Evolutionary conservation across 1,284 basidiomycete species (phyloP), one percentile per base, ranked within the genome.

Genomic region (Ustilago shanxiensis): DNA sequence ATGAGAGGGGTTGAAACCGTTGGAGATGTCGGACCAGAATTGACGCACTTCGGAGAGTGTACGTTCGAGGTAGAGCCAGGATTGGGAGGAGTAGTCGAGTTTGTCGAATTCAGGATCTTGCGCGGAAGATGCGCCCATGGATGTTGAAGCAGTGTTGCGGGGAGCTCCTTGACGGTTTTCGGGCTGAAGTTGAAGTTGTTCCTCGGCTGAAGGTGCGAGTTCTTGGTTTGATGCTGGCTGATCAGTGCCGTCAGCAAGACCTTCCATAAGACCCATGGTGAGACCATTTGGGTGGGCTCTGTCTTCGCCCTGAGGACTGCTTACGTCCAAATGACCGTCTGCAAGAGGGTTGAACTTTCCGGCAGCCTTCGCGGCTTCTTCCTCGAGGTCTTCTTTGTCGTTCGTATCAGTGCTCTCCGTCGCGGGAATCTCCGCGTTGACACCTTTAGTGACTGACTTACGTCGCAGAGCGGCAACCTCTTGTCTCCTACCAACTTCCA

Each of bases 1-100:
- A 26, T 72, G 47, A 20, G 60, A 41, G 0, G 65, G 58, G 50
- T 81, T 73, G 61, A 82, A 86, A 2, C 69, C 66, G 3, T 45
- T 31, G 41, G 69, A 61, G 31, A 87, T 64, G 33, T 84, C 75
- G 0, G 55, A 14, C 65, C 81, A 72, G 75, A 87, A 87, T 5
- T 14, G 33, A 11, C 71, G 60, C 1, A 83, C 82, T 39, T 81
- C 77, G 11, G 39, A 22, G 1, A 81, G 60, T 13, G 79, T 81
- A 1, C 65, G 71, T 28, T 60, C 61, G 44, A 78, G 75, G 56
- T 78, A 78, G 14, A 60, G 26, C 68, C 66, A 67, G 35, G 53
- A 60, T 37, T 77, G 66, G 3, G 57, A 58, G 3, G 64, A 37
- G 37, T 68, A 65, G 50, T 69, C 74, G 44, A 62, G 57, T 35